Evolutionary conservation across 306 rosid species (phyloP).

Genomic region (Cicer judaicum): DNA sequence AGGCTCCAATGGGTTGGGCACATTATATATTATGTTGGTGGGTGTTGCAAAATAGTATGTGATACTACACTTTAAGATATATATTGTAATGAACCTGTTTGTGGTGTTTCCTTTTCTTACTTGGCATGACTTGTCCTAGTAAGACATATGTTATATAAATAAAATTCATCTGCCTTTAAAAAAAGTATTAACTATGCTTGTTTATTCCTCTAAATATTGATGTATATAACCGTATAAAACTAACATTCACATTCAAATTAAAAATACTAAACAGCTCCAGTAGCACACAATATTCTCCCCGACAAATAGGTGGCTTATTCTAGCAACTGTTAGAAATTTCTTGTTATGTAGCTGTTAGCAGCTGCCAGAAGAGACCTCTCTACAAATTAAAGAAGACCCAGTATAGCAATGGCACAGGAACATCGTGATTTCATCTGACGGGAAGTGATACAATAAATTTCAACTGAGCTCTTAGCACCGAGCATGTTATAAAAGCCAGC

Average conservation of each 20-base stretch:
- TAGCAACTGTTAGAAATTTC: constrained; percentile 33
- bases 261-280: constrained; percentile 21
- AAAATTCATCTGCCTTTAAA: too few relatives aligned
- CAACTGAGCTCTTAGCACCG: constrained; percentile 29
- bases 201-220: background rate
- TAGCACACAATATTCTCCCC: constrained; percentile 28
- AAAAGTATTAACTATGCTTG: too few relatives aligned
- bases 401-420: constrained; percentile 36
- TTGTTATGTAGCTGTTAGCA: constrained; percentile 29
- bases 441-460: constrained; percentile 25
- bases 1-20: too few relatives aligned
- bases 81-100: too few relatives aligned
- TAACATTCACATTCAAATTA: constrained; percentile 25
- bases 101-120: too few relatives aligned
- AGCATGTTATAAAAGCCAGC: constrained; percentile 39
- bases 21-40: too few relatives aligned
- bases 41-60: too few relatives aligned
- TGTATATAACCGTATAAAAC: constrained; percentile 5
- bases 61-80: too few relatives aligned
- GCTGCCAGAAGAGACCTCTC: constrained; percentile 45
- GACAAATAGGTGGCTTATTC: constrained; percentile 38
- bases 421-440: constrained; percentile 34
- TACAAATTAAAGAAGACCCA: constrained; percentile 46
- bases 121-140: too few relatives aligned
- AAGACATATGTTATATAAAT: too few relatives aligned